phyloP scores from a whole-genome alignment of 176 grass and related monocot genomes.

The Musa schizocarpa region DNA sequence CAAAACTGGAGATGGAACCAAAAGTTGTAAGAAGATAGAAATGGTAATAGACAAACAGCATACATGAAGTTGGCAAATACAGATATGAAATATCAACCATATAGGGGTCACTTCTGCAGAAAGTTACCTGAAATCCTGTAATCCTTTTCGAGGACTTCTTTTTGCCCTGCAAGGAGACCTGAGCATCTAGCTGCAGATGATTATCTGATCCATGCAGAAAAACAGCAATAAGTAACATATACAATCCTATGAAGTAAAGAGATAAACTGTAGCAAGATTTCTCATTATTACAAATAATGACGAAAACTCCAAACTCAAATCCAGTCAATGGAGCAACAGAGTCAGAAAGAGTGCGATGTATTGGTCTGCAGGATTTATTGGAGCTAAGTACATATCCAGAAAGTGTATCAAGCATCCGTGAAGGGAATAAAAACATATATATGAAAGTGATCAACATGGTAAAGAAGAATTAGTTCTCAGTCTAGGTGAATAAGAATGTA shows the following conservation, averaged over 20 bases:
- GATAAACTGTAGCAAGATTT: too few species aligned
- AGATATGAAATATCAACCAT: not conserved
- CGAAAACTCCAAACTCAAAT: too few species aligned
- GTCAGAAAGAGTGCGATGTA: too few species aligned
- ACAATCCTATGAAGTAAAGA: not conserved
- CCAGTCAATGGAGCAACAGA: too few species aligned
- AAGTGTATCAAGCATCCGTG: not conserved
- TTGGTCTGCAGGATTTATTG: not conserved
- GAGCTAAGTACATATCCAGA: not conserved
- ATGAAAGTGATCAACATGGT: not conserved
- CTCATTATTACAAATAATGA: not conserved
- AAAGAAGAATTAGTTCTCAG: not conserved
- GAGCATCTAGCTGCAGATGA: conserved; percentile 51
- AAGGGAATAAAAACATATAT: not conserved
- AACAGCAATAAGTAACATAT: not conserved
- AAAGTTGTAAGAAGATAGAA: conserved; percentile 21
- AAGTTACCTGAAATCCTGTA: conserved; percentile 72
- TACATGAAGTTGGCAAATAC: conserved; percentile 4
- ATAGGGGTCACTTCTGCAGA: not conserved
- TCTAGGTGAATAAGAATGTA: not conserved
- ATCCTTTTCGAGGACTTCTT: conserved; percentile 91
- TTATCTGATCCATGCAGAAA: conserved; percentile 39
- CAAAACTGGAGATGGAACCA: conserved; percentile 51
- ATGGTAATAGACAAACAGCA: conserved; percentile 1
- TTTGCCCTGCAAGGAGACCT: conserved; percentile 63